Percentiles rank a stretch among this genome's conserved stretches.
These are phyloP conservation scores for Dioscorea zingiberensis DNA, from an alignment of 106 monocot species.

Conservation along the genomic window DNA sequence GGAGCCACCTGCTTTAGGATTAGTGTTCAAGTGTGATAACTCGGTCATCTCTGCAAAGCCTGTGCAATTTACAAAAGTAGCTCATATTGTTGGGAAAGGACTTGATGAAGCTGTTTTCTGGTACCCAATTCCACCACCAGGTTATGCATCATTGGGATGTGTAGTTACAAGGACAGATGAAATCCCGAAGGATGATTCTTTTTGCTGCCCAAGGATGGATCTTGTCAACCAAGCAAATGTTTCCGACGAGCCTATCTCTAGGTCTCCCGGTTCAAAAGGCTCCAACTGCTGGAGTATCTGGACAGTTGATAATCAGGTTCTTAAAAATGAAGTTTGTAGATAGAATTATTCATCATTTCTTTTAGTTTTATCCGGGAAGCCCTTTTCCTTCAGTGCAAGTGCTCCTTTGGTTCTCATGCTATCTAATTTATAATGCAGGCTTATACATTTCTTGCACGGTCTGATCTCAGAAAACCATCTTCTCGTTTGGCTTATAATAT, in stretches of 20 bases:
- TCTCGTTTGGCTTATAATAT: slow-evolving; percentile 65
- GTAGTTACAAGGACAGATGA: slow-evolving; percentile 75
- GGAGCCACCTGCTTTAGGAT: slow-evolving; percentile 85
- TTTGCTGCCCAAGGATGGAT: slow-evolving; percentile 92
- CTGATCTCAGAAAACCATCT: slow-evolving; percentile 86
- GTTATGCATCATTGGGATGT: slow-evolving; percentile 93
- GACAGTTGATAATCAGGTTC: slow-evolving; percentile 98
- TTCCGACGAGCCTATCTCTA: slow-evolving; percentile 55
- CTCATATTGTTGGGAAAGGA: slow-evolving; percentile 62
- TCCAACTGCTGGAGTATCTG: slow-evolving; percentile 92
- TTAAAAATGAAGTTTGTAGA: neutral
- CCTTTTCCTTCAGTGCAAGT: neutral
- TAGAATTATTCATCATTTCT: too few relatives aligned
- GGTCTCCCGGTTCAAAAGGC: slow-evolving; percentile 66
- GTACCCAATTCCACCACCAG: slow-evolving; percentile 93
- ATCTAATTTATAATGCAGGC: slow-evolving; percentile 39
- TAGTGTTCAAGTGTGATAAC: slow-evolving; percentile 73
- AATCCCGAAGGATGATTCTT: slow-evolving; percentile 46
- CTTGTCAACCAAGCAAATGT: slow-evolving; percentile 78
- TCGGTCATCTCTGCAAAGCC: slow-evolving; percentile 66
- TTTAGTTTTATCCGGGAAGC: neutral
- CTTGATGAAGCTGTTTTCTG: slow-evolving; percentile 80
- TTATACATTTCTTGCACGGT: slow-evolving; percentile 80
- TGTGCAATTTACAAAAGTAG: slow-evolving; percentile 79
- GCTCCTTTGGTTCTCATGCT: neutral